Percentiles rank a stretch among this genome's conserved stretches.
phyloP scores from a whole-genome alignment of 352 stramenopile genomes.

The Phytophthora cactorum region DNA sequence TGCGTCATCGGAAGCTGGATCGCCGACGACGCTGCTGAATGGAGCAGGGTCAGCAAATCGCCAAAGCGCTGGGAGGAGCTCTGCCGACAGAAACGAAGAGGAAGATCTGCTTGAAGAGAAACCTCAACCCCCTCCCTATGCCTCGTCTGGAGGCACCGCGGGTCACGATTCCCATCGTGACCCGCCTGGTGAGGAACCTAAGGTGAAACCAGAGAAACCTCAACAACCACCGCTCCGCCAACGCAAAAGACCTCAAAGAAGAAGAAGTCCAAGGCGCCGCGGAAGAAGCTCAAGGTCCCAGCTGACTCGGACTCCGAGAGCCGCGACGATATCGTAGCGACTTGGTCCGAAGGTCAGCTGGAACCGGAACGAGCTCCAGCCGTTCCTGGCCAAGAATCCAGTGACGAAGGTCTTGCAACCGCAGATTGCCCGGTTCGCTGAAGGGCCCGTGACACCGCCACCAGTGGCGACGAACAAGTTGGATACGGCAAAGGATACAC shows the following conservation, averaged over 20 bases:
- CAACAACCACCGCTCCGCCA: background rate
- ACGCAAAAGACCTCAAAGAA: background rate
- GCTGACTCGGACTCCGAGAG: background rate
- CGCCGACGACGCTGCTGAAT: background rate
- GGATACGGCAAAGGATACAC: background rate
- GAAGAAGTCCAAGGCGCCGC: background rate
- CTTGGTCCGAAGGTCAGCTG: background rate
- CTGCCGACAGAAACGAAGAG: background rate
- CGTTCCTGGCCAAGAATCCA: background rate
- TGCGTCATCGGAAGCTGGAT: background rate
- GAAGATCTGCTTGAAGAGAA: background rate
- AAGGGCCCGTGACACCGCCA: background rate
- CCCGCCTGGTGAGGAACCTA: background rate
- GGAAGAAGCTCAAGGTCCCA: background rate
- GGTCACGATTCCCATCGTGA: background rate
- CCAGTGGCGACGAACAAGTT: background rate
- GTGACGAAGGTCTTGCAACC: background rate
- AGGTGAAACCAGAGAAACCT: background rate
- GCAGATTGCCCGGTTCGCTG: background rate
- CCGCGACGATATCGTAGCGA: background rate
- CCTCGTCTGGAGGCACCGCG: background rate
- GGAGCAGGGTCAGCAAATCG: background rate
- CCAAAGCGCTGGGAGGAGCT: background rate
- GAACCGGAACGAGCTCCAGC: background rate
- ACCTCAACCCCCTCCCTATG: background rate